A percentile compares a stretch with the other conserved stretches of the same genome.
These are phyloP conservation scores for Paramecium tetraurelia DNA, from an alignment of 73 alveolate species.

Conservation along the genomic window DNA sequence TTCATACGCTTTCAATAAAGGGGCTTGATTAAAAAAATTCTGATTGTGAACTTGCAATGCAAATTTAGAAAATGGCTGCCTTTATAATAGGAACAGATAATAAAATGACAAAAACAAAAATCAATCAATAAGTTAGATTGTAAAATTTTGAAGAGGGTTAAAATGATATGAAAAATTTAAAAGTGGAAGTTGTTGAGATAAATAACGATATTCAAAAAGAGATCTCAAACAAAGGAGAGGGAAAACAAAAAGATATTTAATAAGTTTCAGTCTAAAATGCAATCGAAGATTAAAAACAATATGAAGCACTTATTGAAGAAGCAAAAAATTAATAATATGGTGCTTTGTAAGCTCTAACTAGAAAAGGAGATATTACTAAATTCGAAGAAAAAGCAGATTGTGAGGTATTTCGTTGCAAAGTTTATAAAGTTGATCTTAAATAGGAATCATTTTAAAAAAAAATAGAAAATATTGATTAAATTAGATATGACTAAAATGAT, in stretches of 20 bases:
- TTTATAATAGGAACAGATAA: slow-evolving; percentile 27
- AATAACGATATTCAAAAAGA: neutral
- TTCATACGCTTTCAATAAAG: neutral
- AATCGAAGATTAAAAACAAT: slow-evolving; percentile 29
- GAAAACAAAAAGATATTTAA: neutral
- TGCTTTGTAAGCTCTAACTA: neutral
- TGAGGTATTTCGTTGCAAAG: neutral
- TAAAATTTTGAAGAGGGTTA: slow-evolving; percentile 53
- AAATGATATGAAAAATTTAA: neutral
- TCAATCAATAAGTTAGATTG: slow-evolving; percentile 61
- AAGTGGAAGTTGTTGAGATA: neutral
- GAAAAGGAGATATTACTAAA: neutral
- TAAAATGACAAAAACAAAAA: slow-evolving; percentile 55
- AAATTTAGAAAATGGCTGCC: neutral
- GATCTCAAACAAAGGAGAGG: neutral
- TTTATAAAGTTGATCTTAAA: neutral
- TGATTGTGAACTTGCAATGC: neutral
- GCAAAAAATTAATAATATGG: neutral
- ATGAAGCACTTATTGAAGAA: neutral
- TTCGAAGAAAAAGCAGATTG: neutral
- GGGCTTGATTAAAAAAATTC: neutral
- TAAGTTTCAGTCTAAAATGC: neutral
- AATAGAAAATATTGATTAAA: neutral
- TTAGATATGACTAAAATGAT: neutral
- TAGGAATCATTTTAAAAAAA: neutral